phyloP scores from a whole-genome alignment of 2,329 filamentous ascomycete species.

The Sarocladium kiliense region DNA sequence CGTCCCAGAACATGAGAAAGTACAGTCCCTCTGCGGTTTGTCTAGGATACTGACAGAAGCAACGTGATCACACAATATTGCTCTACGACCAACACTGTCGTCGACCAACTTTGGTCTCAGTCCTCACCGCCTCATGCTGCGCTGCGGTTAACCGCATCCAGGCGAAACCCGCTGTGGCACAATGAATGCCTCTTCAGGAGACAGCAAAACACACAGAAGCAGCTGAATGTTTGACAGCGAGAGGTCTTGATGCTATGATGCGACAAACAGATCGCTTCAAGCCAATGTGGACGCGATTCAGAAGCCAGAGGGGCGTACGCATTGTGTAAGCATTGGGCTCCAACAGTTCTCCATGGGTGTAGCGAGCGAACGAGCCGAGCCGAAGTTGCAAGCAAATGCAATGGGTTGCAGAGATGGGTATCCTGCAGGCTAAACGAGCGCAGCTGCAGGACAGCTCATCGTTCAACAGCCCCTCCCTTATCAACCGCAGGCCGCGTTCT shows the following conservation, averaged over 20 bases:
- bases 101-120: not conserved
- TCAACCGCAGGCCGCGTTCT: not conserved
- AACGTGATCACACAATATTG: not conserved
- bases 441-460: slow-evolving; percentile 4
- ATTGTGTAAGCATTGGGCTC: slow-evolving; percentile 3
- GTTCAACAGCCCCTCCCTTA: not conserved
- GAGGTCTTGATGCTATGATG: too few species aligned
- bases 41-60: not conserved
- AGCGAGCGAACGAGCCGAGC: not conserved
- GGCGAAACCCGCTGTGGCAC: not conserved
- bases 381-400: too few species aligned
- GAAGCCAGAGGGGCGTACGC: too few species aligned
- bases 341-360: too few species aligned
- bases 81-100: not conserved
- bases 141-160: not conserved
- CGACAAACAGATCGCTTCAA: too few species aligned
- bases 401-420: not conserved
- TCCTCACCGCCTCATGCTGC: slow-evolving; percentile 1
- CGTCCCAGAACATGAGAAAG: too few species aligned
- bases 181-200: not conserved
- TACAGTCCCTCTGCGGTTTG: too few species aligned
- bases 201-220: too few species aligned
- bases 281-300: too few species aligned
- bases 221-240: too few species aligned
- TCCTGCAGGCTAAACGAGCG: slow-evolving; percentile 1